Evolutionary conservation across 2,329 filamentous ascomycete species (phyloP), one percentile per base, ranked within the genome.

Genomic region (Colletotrichum coccodes): DNA sequence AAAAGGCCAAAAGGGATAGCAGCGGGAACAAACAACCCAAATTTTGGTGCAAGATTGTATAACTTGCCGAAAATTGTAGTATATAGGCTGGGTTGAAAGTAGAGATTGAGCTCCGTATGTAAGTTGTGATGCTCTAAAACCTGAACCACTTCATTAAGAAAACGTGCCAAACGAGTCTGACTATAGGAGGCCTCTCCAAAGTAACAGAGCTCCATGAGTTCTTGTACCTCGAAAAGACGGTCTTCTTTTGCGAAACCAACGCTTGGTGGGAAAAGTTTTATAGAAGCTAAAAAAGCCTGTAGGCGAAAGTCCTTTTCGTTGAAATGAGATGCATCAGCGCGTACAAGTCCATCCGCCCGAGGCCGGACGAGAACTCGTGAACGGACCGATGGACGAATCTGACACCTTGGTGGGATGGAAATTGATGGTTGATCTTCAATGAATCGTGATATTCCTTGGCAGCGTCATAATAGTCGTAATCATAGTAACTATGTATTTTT

Each of bases 161-260:
- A n/a, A n/a, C n/a, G n/a, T n/a, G n/a, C n/a, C n/a, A n/a, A n/a
- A n/a, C n/a, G 14, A 42, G 8, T 1, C 34, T 42, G 23, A 46
- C 6, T n/a, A 6, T 46, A 11, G 3, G 21, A 2, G n/a, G n/a
- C 1, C 42, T 14, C 42, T 18, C 8, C 16, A 6, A 14, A 3
- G 6, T 2, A 4, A 46, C 18, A 26, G 42, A 9, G 23, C 5
- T 16, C 12, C n/a, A 14, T 1, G 1, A 16, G 21, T 38, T 18
- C 2, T 1, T 2, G 11, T 1, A 2, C 3, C 7, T 8, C 6
- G n/a, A 44, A 3, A n/a, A n/a, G n/a, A n/a, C n/a, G n/a, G n/a
- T n/a, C 4, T 42, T 26, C 1, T n/a, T 26, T 18, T 9, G 36
- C 28, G 6, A 34, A 62, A 0, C 2, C 8, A 2, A 11, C 21